Conservation (phyloP, 208 protist species). For the Vickermania spadyakhi region DNA sequence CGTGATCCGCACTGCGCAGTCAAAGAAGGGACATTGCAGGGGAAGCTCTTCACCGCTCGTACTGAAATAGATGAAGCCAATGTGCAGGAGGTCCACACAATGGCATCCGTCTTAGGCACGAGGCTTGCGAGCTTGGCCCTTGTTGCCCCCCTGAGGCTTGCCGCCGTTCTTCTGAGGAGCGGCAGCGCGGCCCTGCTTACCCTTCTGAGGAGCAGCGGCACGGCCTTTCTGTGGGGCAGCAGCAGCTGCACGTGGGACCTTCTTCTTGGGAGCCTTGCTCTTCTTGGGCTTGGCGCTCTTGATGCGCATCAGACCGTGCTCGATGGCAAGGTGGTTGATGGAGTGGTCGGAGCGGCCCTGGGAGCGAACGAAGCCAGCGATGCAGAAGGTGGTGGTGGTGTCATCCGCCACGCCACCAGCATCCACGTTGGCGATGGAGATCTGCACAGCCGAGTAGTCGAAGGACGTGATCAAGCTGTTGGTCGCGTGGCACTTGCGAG, state of each 20-base stretch:
- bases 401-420: slow-evolving; percentile 86
- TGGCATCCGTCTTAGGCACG: background rate
- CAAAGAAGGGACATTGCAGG: background rate
- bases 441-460: slow-evolving; percentile 95
- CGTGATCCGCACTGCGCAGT: background rate
- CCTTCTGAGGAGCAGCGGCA: background rate
- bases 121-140: slow-evolving; percentile 1
- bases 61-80: too few species aligned
- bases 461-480: slow-evolving; percentile 91
- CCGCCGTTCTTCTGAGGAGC: slow-evolving; percentile 1
- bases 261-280: slow-evolving; percentile 31
- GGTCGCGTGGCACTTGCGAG: slow-evolving; percentile 95
- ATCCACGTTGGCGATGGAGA: slow-evolving; percentile 93
- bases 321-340: slow-evolving; percentile 91
- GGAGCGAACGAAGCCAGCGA: slow-evolving; percentile 92
- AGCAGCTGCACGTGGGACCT: slow-evolving; percentile 12
- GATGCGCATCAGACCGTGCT: slow-evolving; percentile 75
- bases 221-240: slow-evolving; percentile 10
- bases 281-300: slow-evolving; percentile 78
- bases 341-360: slow-evolving; percentile 92
- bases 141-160: slow-evolving; percentile 1
- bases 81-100: background rate
- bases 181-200: background rate
- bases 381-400: slow-evolving; percentile 89
- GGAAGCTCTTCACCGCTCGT: background rate